Evolutionary conservation across 768 basidiomycete species (phyloP), one percentile per base, ranked within the genome.

Genomic region (Naganishia antarctica): DNA sequence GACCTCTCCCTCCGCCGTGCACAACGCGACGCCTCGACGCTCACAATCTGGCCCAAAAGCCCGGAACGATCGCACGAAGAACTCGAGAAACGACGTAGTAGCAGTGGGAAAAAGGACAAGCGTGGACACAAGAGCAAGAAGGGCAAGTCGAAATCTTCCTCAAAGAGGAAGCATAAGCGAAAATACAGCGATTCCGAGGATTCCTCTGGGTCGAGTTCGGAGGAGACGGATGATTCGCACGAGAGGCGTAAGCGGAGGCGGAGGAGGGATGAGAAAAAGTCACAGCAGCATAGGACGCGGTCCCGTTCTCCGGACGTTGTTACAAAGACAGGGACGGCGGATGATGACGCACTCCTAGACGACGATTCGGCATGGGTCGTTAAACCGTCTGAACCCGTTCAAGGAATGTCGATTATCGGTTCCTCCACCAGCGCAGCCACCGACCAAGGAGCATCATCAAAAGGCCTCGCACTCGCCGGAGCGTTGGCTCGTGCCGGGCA

Each of bases 41-140:
- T 77, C n/a, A 70, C 73, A 1, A 66, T 75, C 48, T 77, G 76
- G 76, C 76, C 76, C 3, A 57, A 68, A 37, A 74, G 73, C 11
- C 76, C 76, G 3, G 71, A 74, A 66, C 57, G 66, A 49, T 69
- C 74, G 1, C 71, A 70, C 62, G 64, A 68, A 37, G 73, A 75
- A 80, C 40, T n/a, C 49, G 68, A 37, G 67, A 76, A 26, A 81
- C 82, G 12, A 75, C 79, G 64, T 78, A 73, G 61, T 61, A 70
- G 46, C 69, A 71, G 60, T 62, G 67, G 34, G 71, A 53, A 75
- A 72, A 70, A 74, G 70, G 32, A 68, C 46, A 43, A 71, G 64
- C 65, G 71, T 69, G 43, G 76, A 71, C 53, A 78, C 70, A 65
- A 74, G n/a, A n/a, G n/a, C n/a, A n/a, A n/a, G n/a, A n/a, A n/a